phyloP scores from a whole-genome alignment of 495 filamentous ascomycete species.

The Neurospora sp. region DNA sequence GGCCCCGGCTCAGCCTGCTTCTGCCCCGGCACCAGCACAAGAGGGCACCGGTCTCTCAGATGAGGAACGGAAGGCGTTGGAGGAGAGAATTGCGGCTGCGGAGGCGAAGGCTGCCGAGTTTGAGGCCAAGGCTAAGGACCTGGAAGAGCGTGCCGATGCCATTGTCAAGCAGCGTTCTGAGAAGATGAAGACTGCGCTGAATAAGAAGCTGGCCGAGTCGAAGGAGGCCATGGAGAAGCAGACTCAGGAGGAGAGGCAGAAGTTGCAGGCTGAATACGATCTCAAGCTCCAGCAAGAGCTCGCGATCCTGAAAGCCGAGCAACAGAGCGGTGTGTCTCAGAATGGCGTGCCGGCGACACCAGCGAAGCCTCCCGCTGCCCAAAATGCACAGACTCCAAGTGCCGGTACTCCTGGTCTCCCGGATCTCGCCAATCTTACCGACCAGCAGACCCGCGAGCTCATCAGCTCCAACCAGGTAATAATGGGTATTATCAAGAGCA shows the following conservation, averaged over 20 bases:
- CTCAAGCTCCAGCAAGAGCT: conserved; percentile 56
- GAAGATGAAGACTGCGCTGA: conserved; percentile 60
- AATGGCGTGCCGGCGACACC: conserved; percentile 30
- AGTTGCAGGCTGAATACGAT: conserved; percentile 50
- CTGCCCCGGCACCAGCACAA: conserved; percentile 5
- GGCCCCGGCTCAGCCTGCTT: conserved; percentile 13
- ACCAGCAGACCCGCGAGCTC: conserved; percentile 55
- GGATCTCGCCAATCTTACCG: conserved; percentile 37
- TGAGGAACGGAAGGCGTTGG: conserved; percentile 41
- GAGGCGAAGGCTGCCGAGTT: conserved; percentile 44
- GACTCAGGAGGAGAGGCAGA: conserved; percentile 44
- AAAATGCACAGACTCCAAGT: conserved; percentile 22
- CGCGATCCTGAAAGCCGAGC: conserved; percentile 43
- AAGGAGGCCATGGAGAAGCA: conserved; percentile 34
- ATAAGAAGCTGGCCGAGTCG: conserved; percentile 57
- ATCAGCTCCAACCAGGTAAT: conserved; percentile 54
- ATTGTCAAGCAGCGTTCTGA: conserved; percentile 58
- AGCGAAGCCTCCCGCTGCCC: conserved; percentile 14
- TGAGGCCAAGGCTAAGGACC: conserved; percentile 40
- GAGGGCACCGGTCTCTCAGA: conserved; percentile 26
- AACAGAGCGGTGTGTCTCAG: conserved; percentile 25
- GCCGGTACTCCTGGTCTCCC: conserved; percentile 24
- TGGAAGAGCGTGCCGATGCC: conserved; percentile 42
- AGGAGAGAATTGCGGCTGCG: conserved; percentile 36
- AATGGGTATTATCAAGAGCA: conserved; percentile 54